Evolutionary conservation across 2,329 filamentous ascomycete genomes (phyloP).

Genomic region (Sclerotinia subarctica): DNA sequence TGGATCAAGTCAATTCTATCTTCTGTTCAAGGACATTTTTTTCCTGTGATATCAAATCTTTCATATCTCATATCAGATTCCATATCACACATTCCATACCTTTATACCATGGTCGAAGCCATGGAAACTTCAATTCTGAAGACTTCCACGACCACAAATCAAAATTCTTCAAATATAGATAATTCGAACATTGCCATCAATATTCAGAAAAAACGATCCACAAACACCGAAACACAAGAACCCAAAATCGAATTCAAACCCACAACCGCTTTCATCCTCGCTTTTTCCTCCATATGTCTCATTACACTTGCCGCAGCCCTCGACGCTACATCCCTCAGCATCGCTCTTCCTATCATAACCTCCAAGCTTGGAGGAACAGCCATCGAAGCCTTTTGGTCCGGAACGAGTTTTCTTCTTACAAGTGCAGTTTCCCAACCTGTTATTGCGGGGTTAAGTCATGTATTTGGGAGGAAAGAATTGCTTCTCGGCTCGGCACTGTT

Average conservation of each 20-base stretch:
- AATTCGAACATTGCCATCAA: not conserved
- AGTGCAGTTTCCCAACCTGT: slow-evolving; percentile 59
- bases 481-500: slow-evolving; percentile 33
- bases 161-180: not conserved
- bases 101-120: not conserved
- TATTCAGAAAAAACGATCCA: not conserved
- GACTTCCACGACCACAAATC: not conserved
- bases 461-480: slow-evolving; percentile 43
- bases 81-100: not conserved
- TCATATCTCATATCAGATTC: not conserved
- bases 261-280: slow-evolving; percentile 29
- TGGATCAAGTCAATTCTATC: not conserved
- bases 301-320: slow-evolving; percentile 61
- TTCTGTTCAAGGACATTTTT: not conserved
- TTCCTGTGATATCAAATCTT: too few relatives aligned
- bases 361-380: slow-evolving; percentile 50
- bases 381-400: slow-evolving; percentile 67
- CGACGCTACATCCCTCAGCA: slow-evolving; percentile 63
- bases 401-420: slow-evolving; percentile 66
- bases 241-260: slow-evolving; percentile 30
- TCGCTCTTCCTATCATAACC: slow-evolving; percentile 57
- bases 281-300: slow-evolving; percentile 39
- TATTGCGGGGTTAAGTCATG: slow-evolving; percentile 41
- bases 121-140: not conserved
- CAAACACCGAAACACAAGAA: too few relatives aligned